phyloP scores from a whole-genome alignment of 73 alveolate species.

The Paramecium primaurelia region DNA sequence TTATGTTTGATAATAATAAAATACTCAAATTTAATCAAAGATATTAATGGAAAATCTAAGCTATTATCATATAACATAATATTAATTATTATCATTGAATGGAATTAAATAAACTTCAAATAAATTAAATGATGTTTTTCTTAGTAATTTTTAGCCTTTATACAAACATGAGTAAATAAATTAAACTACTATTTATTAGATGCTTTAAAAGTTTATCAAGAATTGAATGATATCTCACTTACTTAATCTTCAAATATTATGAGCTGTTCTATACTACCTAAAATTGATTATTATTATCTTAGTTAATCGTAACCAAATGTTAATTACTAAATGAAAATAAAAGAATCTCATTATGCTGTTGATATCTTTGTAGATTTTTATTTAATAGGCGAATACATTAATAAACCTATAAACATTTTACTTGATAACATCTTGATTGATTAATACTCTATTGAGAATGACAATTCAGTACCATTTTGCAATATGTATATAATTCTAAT shows the following conservation, averaged over 20 bases:
- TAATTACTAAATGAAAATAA: not conserved
- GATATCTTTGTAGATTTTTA: not conserved
- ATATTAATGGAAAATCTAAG: too few relatives aligned
- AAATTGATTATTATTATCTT: not conserved
- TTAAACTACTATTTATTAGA: not conserved
- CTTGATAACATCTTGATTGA: too few relatives aligned
- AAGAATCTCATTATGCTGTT: not conserved
- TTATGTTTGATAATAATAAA: too few relatives aligned
- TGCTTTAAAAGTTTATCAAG: not conserved
- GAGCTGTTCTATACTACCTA: not conserved
- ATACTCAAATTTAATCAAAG: too few relatives aligned
- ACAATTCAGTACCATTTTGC: too few relatives aligned
- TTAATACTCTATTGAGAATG: too few relatives aligned
- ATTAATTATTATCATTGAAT: not conserved
- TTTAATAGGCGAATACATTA: too few relatives aligned
- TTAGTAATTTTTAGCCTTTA: not conserved
- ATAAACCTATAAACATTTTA: too few relatives aligned
- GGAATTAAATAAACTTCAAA: not conserved
- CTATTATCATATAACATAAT: too few relatives aligned
- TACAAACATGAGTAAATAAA: not conserved
- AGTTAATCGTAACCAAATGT: not conserved
- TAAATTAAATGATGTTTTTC: not conserved
- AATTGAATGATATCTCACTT: not conserved
- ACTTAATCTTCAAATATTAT: not conserved
- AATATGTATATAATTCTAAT: not conserved